phyloP scores from a whole-genome alignment of 2,329 filamentous ascomycete species.

The Diaporthe nobilis region DNA sequence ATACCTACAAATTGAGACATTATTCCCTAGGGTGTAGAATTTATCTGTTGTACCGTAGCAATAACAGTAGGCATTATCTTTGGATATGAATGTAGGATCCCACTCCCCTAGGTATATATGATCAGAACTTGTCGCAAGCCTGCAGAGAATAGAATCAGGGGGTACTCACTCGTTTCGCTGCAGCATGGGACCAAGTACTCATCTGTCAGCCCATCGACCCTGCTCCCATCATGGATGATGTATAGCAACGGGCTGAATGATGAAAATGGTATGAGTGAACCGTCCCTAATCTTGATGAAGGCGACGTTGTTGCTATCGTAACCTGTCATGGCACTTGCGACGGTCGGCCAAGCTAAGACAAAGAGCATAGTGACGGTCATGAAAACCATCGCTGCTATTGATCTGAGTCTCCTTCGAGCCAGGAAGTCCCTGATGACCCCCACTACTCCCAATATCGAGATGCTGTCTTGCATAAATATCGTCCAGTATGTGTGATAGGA shows the following conservation, averaged over 20 bases:
- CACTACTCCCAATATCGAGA: not conserved
- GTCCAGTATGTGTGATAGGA: conserved; percentile 18
- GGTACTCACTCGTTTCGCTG: not conserved
- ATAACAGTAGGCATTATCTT: not conserved
- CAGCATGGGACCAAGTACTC: conserved; percentile 2
- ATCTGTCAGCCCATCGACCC: not conserved
- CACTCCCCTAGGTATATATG: not conserved
- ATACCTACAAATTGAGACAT: not conserved
- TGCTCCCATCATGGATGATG: conserved; percentile 6
- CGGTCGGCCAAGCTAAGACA: not conserved
- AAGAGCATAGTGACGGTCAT: conserved; percentile 13
- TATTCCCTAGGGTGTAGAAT: not conserved
- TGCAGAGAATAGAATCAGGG: too few species aligned
- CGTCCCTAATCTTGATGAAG: conserved; percentile 18
- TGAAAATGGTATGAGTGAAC: not conserved
- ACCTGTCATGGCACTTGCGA: conserved; percentile 12
- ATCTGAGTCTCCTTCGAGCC: not conserved
- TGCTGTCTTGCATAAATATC: conserved; percentile 1
- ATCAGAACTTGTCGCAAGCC: not conserved
- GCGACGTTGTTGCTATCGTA: conserved; percentile 19
- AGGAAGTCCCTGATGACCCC: not conserved
- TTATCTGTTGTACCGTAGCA: not conserved
- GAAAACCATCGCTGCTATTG: not conserved
- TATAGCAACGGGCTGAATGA: not conserved
- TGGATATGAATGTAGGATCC: not conserved